Evolutionary conservation across 1,284 basidiomycete genomes (phyloP).

Genomic region (Vanrija sp.): DNA sequence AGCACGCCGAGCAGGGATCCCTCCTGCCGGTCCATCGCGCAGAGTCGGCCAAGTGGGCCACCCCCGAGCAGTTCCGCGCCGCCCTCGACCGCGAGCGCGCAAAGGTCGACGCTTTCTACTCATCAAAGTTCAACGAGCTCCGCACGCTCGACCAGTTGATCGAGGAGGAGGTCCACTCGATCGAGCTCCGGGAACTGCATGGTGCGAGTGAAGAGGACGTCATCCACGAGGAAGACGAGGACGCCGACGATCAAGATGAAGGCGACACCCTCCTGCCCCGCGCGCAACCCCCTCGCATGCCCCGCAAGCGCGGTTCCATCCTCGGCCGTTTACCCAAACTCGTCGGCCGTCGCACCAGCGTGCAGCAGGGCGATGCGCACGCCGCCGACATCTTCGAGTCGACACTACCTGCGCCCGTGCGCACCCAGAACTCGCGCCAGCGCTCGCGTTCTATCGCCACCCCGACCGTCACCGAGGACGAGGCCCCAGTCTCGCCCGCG

Average conservation of each 20-base stretch:
- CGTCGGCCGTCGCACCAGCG: constrained; percentile 3
- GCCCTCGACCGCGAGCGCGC: constrained; percentile 77
- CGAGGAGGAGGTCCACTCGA: constrained; percentile 61
- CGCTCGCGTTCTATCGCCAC: constrained; percentile 13
- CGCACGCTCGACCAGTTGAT: constrained; percentile 61
- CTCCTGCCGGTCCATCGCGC: constrained; percentile 39
- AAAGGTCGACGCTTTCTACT: constrained; percentile 82
- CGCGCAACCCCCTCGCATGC: constrained; percentile 9
- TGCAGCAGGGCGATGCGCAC: constrained; percentile 15
- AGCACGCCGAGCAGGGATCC: constrained; percentile 62
- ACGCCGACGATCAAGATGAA: constrained; percentile 58
- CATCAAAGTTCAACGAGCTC: constrained; percentile 68
- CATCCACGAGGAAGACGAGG: constrained; percentile 54
- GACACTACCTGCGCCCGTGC: constrained; percentile 26
- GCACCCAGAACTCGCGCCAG: constrained; percentile 8
- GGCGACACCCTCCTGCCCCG: constrained; percentile 23
- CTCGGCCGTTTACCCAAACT: constrained; percentile 17
- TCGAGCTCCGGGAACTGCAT: constrained; percentile 63
- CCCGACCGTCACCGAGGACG: background rate
- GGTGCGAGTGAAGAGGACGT: constrained; percentile 44
- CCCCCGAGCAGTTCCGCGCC: constrained; percentile 63
- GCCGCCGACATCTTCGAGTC: constrained; percentile 46
- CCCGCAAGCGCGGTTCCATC: constrained; percentile 18
- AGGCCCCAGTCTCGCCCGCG: constrained; percentile 8
- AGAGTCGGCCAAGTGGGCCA: constrained; percentile 50